phyloP scores from a whole-genome alignment of 495 filamentous ascomycete species.

The Podospora comata region DNA sequence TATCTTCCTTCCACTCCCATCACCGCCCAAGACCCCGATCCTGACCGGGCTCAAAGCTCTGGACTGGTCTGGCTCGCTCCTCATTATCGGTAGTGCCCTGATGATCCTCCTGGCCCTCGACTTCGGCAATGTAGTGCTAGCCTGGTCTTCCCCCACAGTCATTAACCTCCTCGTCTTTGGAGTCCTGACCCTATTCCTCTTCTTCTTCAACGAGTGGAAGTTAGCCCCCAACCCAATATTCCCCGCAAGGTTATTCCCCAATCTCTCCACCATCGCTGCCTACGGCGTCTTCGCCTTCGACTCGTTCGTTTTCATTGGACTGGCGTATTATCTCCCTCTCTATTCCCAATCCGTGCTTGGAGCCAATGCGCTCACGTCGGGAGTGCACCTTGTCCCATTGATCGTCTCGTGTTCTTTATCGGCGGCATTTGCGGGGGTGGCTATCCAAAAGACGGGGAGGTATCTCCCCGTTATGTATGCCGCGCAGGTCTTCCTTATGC shows the following conservation, averaged over 20 bases:
- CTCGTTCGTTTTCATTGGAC: constrained; percentile 64
- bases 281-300: constrained; percentile 59
- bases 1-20: constrained; percentile 67
- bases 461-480: constrained; percentile 50
- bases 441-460: constrained; percentile 65
- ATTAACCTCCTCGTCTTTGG: constrained; percentile 75
- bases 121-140: constrained; percentile 65
- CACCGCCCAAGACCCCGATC: constrained; percentile 61
- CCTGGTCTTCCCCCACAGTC: constrained; percentile 69
- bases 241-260: constrained; percentile 62
- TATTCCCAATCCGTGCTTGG: constrained; percentile 73
- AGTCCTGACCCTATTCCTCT: constrained; percentile 54
- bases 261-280: constrained; percentile 54
- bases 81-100: constrained; percentile 65
- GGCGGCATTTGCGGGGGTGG: constrained; percentile 57
- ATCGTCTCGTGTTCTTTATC: constrained; percentile 61
- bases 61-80: constrained; percentile 67
- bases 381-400: constrained; percentile 71
- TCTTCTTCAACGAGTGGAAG: constrained; percentile 64
- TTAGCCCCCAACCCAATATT: constrained; percentile 71
- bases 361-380: constrained; percentile 65
- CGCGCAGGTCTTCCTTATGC: constrained; percentile 50
- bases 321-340: constrained; percentile 67
- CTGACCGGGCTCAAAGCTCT: constrained; percentile 64
- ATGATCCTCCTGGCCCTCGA: constrained; percentile 77